Evolutionary conservation across 2,329 filamentous ascomycete genomes (phyloP).

Genomic region (Verticillium zaregamsianum): DNA sequence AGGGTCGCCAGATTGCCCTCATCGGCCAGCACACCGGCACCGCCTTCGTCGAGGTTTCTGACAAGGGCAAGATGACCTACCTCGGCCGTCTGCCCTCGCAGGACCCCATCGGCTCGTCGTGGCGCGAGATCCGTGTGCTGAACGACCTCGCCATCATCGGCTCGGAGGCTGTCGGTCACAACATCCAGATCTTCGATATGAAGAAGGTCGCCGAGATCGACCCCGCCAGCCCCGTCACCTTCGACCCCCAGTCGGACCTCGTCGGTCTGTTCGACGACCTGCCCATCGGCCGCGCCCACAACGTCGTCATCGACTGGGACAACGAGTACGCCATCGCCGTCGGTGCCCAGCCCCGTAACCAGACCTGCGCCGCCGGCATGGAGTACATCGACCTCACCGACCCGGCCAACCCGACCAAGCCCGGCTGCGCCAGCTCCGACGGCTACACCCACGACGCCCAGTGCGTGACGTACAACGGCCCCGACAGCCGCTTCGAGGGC

Average conservation of each 20-base stretch:
- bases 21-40: conserved; percentile 46
- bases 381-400: conserved; percentile 52
- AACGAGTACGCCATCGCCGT: conserved; percentile 38
- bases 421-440: conserved; percentile 44
- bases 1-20: conserved; percentile 43
- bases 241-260: conserved; percentile 22
- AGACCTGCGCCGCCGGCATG: conserved; percentile 42
- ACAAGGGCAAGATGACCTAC: conserved; percentile 39
- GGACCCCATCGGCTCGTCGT: conserved; percentile 22
- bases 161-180: conserved; percentile 42
- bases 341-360: conserved; percentile 28
- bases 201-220: conserved; percentile 35
- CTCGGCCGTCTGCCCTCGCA: conserved; percentile 41
- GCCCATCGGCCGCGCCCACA: conserved; percentile 40
- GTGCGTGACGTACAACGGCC: conserved; percentile 48
- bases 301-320: conserved; percentile 48
- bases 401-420: conserved; percentile 42
- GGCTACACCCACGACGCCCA: conserved; percentile 51
- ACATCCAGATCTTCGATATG: conserved; percentile 61
- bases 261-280: conserved; percentile 28
- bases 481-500: conserved; percentile 38
- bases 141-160: conserved; percentile 31
- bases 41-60: conserved; percentile 42
- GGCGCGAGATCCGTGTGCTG: conserved; percentile 38
- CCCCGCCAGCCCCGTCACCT: conserved; percentile 6